phyloP scores from a whole-genome alignment of 2,329 filamentous ascomycete genomes.

The Colletotrichum sp. region DNA sequence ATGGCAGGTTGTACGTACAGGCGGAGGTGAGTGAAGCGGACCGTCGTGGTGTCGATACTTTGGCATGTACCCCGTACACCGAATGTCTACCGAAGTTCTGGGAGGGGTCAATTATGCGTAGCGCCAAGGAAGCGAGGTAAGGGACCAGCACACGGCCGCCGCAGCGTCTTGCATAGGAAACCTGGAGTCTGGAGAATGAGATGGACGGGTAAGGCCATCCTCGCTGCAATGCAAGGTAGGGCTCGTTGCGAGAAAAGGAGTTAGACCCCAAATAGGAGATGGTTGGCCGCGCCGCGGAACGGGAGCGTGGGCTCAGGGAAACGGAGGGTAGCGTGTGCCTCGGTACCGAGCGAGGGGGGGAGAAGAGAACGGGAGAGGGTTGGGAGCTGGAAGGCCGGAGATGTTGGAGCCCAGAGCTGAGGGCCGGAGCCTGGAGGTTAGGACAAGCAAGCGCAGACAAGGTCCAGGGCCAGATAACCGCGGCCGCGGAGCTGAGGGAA shows the following conservation, averaged over 20 bases:
- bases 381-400: background rate
- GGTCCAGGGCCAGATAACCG: conserved; percentile 15
- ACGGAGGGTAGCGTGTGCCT: conserved; percentile 3
- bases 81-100: background rate
- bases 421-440: background rate
- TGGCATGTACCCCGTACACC: background rate
- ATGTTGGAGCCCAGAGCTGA: background rate
- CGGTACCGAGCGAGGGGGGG: conserved; percentile 8
- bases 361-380: background rate
- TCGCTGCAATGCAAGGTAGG: background rate
- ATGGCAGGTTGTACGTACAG: background rate
- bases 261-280: conserved; percentile 16
- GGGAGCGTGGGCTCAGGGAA: conserved; percentile 8
- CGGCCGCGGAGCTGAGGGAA: conserved; percentile 16
- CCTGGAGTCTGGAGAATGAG: conserved; percentile 12
- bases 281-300: conserved; percentile 11
- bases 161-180: conserved; percentile 13
- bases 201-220: background rate
- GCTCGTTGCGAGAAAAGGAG: conserved; percentile 2
- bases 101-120: conserved; percentile 2
- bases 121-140: background rate
- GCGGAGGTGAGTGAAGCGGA: background rate
- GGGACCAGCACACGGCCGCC: background rate
- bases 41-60: background rate
- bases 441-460: background rate